A percentile compares a stretch with the other conserved stretches of the same genome.
phyloP scores from a whole-genome alignment of 805 yeast genomes.

The Candida tibetensis region DNA sequence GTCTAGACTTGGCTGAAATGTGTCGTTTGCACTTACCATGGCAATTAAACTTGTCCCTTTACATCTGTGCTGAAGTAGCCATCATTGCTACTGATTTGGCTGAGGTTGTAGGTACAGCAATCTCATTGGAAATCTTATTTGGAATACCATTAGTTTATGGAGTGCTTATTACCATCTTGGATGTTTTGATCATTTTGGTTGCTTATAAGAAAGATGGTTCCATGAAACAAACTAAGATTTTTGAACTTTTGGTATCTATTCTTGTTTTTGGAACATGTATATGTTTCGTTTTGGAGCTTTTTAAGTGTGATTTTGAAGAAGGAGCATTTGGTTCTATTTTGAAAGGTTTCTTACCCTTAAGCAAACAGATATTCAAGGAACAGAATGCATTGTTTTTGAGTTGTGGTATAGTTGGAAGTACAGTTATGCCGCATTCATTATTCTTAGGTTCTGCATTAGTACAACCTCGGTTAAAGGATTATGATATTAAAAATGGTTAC shows the following conservation, averaged over 20 bases:
- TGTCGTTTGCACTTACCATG: conserved; percentile 69
- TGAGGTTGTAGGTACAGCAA: conserved; percentile 92
- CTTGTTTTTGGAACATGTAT: conserved; percentile 71
- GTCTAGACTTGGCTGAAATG: conserved; percentile 81
- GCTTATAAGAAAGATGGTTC: conserved; percentile 77
- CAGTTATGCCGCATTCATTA: conserved; percentile 48
- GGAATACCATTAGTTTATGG: conserved; percentile 72
- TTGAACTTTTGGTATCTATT: conserved; percentile 70
- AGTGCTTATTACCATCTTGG: conserved; percentile 74
- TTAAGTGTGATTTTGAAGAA: conserved; percentile 50
- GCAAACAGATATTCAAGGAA: conserved; percentile 29
- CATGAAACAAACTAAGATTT: conserved; percentile 68
- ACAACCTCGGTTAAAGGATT: conserved; percentile 43
- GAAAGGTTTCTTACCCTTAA: conserved; percentile 66
- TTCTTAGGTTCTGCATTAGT: conserved; percentile 45
- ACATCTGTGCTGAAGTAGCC: conserved; percentile 76
- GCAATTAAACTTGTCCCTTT: conserved; percentile 61
- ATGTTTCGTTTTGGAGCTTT: conserved; percentile 72
- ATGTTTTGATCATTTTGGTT: conserved; percentile 72
- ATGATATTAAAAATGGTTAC: conserved; percentile 33
- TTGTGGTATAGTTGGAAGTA: conserved; percentile 46
- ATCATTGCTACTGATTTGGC: conserved; percentile 92
- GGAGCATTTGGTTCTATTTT: conserved; percentile 52
- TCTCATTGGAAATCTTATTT: conserved; percentile 74
- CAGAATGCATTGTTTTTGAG: conserved; percentile 40